Evolutionary conservation across 371 early-diverging fungal species (phyloP), one percentile per base, ranked within the genome.

Genomic region (Mortierella sp.): DNA sequence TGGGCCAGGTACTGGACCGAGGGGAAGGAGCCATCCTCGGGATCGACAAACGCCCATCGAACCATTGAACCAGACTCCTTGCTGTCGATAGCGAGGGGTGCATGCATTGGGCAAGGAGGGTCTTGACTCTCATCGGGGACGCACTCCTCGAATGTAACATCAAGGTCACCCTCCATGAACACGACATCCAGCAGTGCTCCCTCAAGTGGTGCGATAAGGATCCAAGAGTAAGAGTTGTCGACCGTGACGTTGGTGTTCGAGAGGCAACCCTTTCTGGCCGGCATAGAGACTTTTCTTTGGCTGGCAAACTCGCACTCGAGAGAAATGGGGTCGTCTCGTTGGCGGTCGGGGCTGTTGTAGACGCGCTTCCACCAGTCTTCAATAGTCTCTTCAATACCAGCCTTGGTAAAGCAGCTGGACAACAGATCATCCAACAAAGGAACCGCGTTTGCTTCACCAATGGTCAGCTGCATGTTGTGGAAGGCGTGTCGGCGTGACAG

Each of bases 351-450:
- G 26, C 24, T 14, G 14, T 37, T 46, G 34, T 48, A 57, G 28
- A 76, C 59, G 28, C 76, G 64, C 5, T 44, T 59, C 72, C 71
- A 80, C 76, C 54, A 72, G 11, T 76, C 76, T 48, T 43, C 50
- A 11, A 72, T 57, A 0, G 80, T 57, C 28, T 80, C 80, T 6
- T 76, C 50, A 28, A 76, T 31, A 8, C 59, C 67, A 1, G 76
- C 72, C 26, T n/a, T 69, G 19, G 72, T 19, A 40, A 80, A 57
- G 50, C 80, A 80, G 21, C 21, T 31, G 5, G 67, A 28, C 24
- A 80, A 28, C 59, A 80, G 10, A 5, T n/a, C 24, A 3, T 72
- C 73, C 61, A 79, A 19, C 21, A 79, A 28, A 11, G 46, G 57
- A 3, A 69, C 31, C 3, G 69, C 50, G 24, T 55, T 55, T 37